Evolutionary conservation across 2,329 filamentous ascomycete genomes (phyloP), one percentile per base, ranked within the genome.

Genomic region (Aschersonia sp.): DNA sequence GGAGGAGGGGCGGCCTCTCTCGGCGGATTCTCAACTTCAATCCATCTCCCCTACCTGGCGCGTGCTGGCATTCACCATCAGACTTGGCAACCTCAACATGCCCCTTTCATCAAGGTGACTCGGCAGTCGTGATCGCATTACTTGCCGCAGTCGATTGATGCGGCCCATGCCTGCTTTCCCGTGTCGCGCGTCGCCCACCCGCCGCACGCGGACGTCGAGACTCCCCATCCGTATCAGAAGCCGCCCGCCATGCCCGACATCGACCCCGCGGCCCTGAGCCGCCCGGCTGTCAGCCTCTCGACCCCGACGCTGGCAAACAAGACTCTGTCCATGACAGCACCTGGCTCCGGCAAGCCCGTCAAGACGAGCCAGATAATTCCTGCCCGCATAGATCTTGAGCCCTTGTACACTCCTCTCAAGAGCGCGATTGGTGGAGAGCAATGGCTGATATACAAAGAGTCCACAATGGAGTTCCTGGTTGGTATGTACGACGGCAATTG

Each of bases 241-340:
- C 51, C 57, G 56, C 57, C 55, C 54, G 54, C 35, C 44, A 83
- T 83, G 79, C 78, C 79, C 57, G 79, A 83, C 67, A 83, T 83
- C 67, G 79, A 83, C 69, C 79, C 79, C 58, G 78, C 79, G 68
- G 78, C 79, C 54, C 65, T 83, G 57, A 81, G 78, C 70, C 76
- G 78, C 58, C 75, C 77, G 52, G 66, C 76, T 44, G 62, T 73
- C 60, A 72, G 66, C 62, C 69, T 79, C 48, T 70, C 76, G 43
- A 81, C 78, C 5, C 77, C 79, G 50, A 68, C 78, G 41, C 63
- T 82, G 49, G 65, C 75, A 50, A 69, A 67, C 43, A 81, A 81
- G 59, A 68, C 75, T 46, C 71, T 81, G 54, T 71, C 71, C 43
- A 68, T 76, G 48, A 70, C 73, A 40, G 67, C 70, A 2, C 65